A percentile compares a stretch with the other conserved stretches of the same genome.
These are phyloP conservation scores for Davidsoniella eucalypti DNA, from an alignment of 2,329 filamentous ascomycete genomes.

Conservation along the genomic window DNA sequence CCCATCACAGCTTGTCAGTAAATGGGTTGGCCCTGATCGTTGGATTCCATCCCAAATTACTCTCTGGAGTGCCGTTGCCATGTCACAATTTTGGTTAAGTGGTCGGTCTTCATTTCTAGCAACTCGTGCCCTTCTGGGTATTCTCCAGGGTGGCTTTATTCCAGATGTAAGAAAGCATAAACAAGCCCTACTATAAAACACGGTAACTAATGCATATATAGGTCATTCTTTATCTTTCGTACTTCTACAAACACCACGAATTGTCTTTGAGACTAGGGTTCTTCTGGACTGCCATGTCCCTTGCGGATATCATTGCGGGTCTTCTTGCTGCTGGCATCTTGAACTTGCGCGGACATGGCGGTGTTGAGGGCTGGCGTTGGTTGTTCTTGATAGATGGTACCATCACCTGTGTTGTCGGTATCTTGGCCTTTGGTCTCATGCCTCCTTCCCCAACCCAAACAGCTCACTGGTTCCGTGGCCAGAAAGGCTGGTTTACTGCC, in stretches of 20 bases:
- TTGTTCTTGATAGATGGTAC: conserved; percentile 38
- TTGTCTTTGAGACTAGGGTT: conserved; percentile 24
- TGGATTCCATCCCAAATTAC: conserved; percentile 45
- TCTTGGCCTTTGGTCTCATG: conserved; percentile 38
- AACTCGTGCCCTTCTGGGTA: conserved; percentile 23
- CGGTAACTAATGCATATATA: too few relatives aligned
- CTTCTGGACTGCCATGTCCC: conserved; percentile 26
- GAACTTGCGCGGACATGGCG: conserved; percentile 24
- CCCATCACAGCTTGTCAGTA: conserved; percentile 42
- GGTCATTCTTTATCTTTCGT: conserved; percentile 25
- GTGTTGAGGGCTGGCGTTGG: conserved; percentile 28
- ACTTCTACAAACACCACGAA: conserved; percentile 28
- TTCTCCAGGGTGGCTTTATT: conserved; percentile 31
- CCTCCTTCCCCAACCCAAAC: conserved; percentile 35
- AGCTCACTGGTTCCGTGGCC: conserved; percentile 34
- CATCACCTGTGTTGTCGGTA: conserved; percentile 30
- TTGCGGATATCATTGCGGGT: conserved; percentile 24
- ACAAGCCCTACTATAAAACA: too few relatives aligned
- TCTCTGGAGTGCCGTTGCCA: conserved; percentile 37
- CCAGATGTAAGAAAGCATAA: conserved; percentile 21
- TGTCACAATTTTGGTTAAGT: conserved; percentile 27
- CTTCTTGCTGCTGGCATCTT: conserved; percentile 25
- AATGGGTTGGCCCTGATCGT: conserved; percentile 40
- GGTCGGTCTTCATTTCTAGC: conserved; percentile 24
- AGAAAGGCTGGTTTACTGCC: conserved; percentile 43